Conservation (phyloP, 371 early-diverging fungal species). For the Actinomortierella ambigua region DNA sequence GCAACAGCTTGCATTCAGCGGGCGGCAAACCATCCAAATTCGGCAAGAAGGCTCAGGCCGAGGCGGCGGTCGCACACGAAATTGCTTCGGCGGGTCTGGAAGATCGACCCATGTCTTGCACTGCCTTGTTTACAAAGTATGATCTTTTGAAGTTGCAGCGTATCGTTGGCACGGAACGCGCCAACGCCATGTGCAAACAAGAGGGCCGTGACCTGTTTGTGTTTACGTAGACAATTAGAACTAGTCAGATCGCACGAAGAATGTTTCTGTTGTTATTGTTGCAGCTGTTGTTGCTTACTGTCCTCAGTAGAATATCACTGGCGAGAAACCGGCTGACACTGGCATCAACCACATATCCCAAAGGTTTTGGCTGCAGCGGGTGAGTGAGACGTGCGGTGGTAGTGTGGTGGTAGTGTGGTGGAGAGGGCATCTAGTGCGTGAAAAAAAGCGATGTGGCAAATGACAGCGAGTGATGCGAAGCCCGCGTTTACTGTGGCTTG, state of each 20-base stretch:
- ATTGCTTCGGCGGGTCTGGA: constrained; percentile 32
- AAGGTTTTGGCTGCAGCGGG: too few species aligned
- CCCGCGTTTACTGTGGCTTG: too few species aligned
- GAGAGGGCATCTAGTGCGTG: too few species aligned
- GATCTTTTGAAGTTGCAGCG: constrained; percentile 89
- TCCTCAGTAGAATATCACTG: not conserved
- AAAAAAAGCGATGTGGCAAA: too few species aligned
- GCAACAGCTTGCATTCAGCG: constrained; percentile 20
- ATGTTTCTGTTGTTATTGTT: not conserved
- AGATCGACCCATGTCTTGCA: constrained; percentile 59
- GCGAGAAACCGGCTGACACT: not conserved
- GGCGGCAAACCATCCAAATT: not conserved
- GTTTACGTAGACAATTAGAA: constrained; percentile 59
- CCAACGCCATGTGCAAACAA: constrained; percentile 71
- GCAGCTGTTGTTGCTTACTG: not conserved
- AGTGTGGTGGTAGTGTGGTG: too few species aligned
- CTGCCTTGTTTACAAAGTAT: constrained; percentile 79
- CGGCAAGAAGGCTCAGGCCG: constrained; percentile 49
- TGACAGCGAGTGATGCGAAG: too few species aligned
- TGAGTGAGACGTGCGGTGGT: too few species aligned
- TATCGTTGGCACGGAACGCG: constrained; percentile 83
- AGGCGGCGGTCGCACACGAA: constrained; percentile 57
- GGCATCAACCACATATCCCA: too few species aligned
- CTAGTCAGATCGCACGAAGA: not conserved
- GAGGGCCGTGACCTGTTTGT: constrained; percentile 73